Percentiles rank a stretch among this genome's conserved stretches.
These are phyloP conservation scores for Fusarium continuum DNA, from an alignment of 2,329 filamentous ascomycete species.

Conservation along the genomic window DNA sequence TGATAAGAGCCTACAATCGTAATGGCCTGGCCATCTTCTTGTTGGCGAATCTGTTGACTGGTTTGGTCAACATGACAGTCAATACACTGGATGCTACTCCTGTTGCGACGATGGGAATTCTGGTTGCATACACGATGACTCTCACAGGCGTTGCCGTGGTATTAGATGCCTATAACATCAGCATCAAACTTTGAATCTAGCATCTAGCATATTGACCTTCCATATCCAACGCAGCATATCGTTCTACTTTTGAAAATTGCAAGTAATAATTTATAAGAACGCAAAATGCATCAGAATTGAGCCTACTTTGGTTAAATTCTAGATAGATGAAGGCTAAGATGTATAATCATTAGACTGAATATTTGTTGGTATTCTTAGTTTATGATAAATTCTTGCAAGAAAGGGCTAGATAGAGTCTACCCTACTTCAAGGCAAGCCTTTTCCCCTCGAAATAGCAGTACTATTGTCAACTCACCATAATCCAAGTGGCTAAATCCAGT, in stretches of 20 bases:
- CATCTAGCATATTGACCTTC: conserved; percentile 1
- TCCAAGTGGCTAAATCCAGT: too few relatives aligned
- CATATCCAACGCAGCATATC: neutral
- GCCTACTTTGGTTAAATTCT: too few relatives aligned
- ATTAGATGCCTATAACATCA: conserved; percentile 72
- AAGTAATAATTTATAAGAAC: too few relatives aligned
- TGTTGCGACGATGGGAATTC: conserved; percentile 73
- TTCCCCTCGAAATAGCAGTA: too few relatives aligned
- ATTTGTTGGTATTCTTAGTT: too few relatives aligned
- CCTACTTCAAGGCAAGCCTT: too few relatives aligned
- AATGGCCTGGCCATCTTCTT: conserved; percentile 90
- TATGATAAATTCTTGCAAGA: too few relatives aligned
- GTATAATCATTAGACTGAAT: too few relatives aligned
- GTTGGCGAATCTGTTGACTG: conserved; percentile 88
- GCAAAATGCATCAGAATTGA: too few relatives aligned
- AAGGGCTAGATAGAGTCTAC: too few relatives aligned
- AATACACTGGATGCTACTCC: conserved; percentile 79
- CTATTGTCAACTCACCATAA: too few relatives aligned
- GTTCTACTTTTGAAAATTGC: neutral
- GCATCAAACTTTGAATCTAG: conserved; percentile 69
- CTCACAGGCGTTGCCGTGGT: conserved; percentile 74
- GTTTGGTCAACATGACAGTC: conserved; percentile 86
- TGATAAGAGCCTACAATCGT: conserved; percentile 86
- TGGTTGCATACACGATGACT: conserved; percentile 75
- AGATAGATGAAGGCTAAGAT: too few relatives aligned